Evolutionary conservation across 1,139 yeast species (phyloP), one percentile per base, ranked within the genome.

Genomic region (Candida smagusa): DNA sequence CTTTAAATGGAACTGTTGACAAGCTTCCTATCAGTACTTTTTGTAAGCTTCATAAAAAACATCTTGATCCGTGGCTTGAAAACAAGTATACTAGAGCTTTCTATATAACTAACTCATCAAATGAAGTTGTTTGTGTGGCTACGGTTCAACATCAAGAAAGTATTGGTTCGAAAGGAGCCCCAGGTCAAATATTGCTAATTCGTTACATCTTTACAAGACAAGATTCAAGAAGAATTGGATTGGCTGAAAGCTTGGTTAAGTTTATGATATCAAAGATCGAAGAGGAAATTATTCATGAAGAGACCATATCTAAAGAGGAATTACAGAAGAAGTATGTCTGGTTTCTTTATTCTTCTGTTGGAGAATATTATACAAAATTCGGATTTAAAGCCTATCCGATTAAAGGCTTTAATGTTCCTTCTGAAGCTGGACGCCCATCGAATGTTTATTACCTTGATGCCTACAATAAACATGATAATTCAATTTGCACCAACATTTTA

Each of bases 311-410:
- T 11, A 51, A 65, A 31, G 40, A 58, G 8, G 49, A 61, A 26
- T 56, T 69, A 45, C 48, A 65, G 26, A 65, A 66, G 42, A 51
- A 65, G 42, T 68, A 64, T 43, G 55, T 67, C 38, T 46, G 49
- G 75, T 47, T 49, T 13, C 55, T 68, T 38, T 65, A 67, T 45
- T 68, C 74, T 3, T 65, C 60, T 1, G 60, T 59, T 4, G 65
- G 61, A 6, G 50, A 46, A 8, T 65, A 52, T 34, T 70, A 68
- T 41, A 58, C 56, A 38, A 49, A 60, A 38, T 62, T 67, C 43
- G 76, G 75, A 1, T 70, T 70, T 49, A 66, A 65, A 38, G 41
- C 56, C 2, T 65, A 50, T 40, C 74, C 74, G 0, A 29, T 66
- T 24, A 68, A 68, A 31, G 59, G 63, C 37, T 70, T 61, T 43